Conservation (phyloP, 1,284 basidiomycete species). For the Boletus semigastroideus region DNA sequence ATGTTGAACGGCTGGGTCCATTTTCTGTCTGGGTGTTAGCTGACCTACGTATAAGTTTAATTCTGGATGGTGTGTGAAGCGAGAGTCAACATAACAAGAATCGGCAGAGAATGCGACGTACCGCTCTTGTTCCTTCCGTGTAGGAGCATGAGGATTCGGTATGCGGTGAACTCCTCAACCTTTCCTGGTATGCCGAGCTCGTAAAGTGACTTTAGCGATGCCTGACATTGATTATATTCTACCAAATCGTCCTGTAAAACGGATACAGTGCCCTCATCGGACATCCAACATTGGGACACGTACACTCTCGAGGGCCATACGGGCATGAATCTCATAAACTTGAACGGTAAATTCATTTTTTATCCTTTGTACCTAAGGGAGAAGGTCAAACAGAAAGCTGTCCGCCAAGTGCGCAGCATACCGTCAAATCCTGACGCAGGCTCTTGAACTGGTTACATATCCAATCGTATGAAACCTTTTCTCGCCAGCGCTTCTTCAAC, state of each 20-base stretch:
- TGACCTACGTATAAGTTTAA: constrained; percentile 95
- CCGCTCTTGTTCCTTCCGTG: constrained; percentile 95
- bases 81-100: constrained; percentile 9
- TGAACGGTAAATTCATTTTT: constrained; percentile 98
- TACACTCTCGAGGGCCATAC: constrained; percentile 94
- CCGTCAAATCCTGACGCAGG: constrained; percentile 95
- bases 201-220: constrained; percentile 87
- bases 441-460: constrained; percentile 99
- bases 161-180: constrained; percentile 94
- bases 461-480: constrained; percentile 86
- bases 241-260: constrained; percentile 84
- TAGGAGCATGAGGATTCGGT: constrained; percentile 94
- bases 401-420: constrained; percentile 43
- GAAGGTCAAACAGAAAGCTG: constrained; percentile 19
- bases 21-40: constrained; percentile 89
- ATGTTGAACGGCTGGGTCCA: constrained; percentile 78
- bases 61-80: constrained; percentile 54
- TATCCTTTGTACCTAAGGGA: constrained; percentile 91
- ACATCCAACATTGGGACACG: constrained; percentile 29
- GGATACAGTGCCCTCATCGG: constrained; percentile 14
- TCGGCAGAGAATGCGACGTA: constrained; percentile 38
- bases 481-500: constrained; percentile 88
- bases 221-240: constrained; percentile 99
- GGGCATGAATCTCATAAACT: constrained; percentile 98
- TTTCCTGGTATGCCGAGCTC: constrained; percentile 90